Evolutionary conservation across 768 basidiomycete genomes (phyloP), one percentile per base, ranked within the genome.

Genomic region (Pulveroboletus sp.): DNA sequence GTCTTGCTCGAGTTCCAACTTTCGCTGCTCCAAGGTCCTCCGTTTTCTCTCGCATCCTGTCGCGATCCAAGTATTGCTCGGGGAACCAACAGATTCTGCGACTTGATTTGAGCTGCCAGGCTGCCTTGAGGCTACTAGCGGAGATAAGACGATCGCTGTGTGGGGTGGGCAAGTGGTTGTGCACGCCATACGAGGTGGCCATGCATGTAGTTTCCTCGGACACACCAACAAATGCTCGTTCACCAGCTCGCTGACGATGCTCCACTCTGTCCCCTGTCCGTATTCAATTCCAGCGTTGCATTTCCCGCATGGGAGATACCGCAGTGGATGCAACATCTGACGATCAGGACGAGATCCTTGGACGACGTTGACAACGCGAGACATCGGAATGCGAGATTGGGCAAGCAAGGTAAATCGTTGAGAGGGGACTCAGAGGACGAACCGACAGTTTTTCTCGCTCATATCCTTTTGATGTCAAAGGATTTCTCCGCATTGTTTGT

Each of bases 211-310:
- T 41, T 49, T 63, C 43, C 48, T 37, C 14, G 63, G 63, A 30
- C 66, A 68, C 19, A 52, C 55, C 16, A 58, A 36, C 53, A 54
- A 68, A 55, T 69, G 66, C 45, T 54, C 50, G 49, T 57, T 60
- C 37, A 41, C 65, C 47, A 68, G 54, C 53, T 53, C 47, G 62
- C 11, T 62, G 54, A 69, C 55, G 17, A 56, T 51, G 32, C 47
- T 20, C 66, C 66, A 69, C 1, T 51, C 43, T 17, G 58, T 32
- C n/a, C 63, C 59, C 38, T 34, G 57, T 47, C 47, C 58, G 58
- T 68, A 68, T 53, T 60, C 56, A 38, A 68, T 63, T 34, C 47
- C 49, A 32, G 47, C 54, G 45, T 29, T 23, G 41, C 66, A 68
- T 55, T 54, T 61, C 45, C 63, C 51, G 49, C 66, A 67, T 51